Base-by-base conservation (phyloP, 73 alveolate genomes). In the Paramecium sexaurelia region DNA sequence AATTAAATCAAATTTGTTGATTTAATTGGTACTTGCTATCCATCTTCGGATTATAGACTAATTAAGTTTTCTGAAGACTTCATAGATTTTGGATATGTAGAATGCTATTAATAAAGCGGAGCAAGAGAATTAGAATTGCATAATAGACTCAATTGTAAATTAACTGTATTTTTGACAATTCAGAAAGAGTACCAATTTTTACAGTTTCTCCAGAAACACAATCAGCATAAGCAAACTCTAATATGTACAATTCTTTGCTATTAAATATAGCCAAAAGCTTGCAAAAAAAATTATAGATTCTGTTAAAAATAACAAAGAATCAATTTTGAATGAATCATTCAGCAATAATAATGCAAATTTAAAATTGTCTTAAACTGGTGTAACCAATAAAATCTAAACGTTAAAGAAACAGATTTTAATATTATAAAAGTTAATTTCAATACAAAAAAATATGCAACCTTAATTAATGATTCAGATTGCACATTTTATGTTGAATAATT, bases 401-500 rank as follows among this genome's bases (percentile, higher is more conserved):
- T 99, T 7, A 93, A 92, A 47, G 73, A 94, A 43, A 93, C 97
- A 11, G 99, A 98, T 85, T 98, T 97, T 86, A 98, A 98, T 10
- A 97, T 99, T 0, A 98, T 98, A 35, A 97, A 98, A 71, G 99
- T 97, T 19, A 99, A 99, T 17, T 98, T 98, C 91, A 93, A 94
- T 66, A 95, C 96, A 66, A 96, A 96, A 75, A 88, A 95, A 75
- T 85, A 94, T 55, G 96, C 97, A 67, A 92, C 97, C n/a, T 93
- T 98, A n/a, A 94, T 78, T 84, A 98, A 98, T 89, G 95, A 95
- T 32, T 92, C 98, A 85, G 95, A 97, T 95, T 95, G 98, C 57
- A 98, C 98, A 87, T 94, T 98, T 84, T 98, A 96, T 85, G 94
- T 97, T 47, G 98, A 96, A 89, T 93, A 45, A 95, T 93, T 33